Evolutionary conservation across 768 basidiomycete genomes (phyloP), one percentile per base, ranked within the genome.

Genomic region (Lactifluus pinguis): DNA sequence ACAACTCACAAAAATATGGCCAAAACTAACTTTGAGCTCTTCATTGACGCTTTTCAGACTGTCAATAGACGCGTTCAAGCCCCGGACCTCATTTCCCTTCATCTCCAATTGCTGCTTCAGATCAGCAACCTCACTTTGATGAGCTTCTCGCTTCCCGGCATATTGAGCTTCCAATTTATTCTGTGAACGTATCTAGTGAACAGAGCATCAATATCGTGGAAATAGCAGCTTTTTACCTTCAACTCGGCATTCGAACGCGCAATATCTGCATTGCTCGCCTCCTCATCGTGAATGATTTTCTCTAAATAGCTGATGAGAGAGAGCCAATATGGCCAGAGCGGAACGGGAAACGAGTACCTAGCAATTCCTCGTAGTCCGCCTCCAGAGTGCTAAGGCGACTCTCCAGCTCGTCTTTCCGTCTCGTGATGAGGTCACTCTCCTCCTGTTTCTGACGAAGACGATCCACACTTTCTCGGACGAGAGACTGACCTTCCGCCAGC

Each of bases 1-100:
- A 57, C 36, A 54, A 38, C 25, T 6, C 6, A 15, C 34, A 44
- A 49, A 19, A 48, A 45, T 8, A 17, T 38, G 48, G 53, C 65
- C n/a, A n/a, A 6, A 21, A 57, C 76, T 64, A 67, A 97, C 95
- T 84, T 99, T 98, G 57, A 99, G 83, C 71, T 98, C 95, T 71
- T 98, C 97, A 69, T 98, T 98, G 64, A 97, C 89, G 69, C 90
- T 87, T 77, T 95, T 95, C 68, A 97, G 80, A 72, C 87, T 89
- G 70, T 98, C 95, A 60, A 97, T 85, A 6, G 90, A 86, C 49
- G 85, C 83, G 68, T 91, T 89, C 64, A 95, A 77, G 64, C 80
- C 84, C 61, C 92, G 85, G 56, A 92, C 83, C 73, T 99, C 97
- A 61, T 85, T 89, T 41, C 77, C 76, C 70, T 85, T 86, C 68